Evolutionary conservation across 805 yeast species (phyloP).

Genomic region (Myxozyma kluyveri): DNA sequence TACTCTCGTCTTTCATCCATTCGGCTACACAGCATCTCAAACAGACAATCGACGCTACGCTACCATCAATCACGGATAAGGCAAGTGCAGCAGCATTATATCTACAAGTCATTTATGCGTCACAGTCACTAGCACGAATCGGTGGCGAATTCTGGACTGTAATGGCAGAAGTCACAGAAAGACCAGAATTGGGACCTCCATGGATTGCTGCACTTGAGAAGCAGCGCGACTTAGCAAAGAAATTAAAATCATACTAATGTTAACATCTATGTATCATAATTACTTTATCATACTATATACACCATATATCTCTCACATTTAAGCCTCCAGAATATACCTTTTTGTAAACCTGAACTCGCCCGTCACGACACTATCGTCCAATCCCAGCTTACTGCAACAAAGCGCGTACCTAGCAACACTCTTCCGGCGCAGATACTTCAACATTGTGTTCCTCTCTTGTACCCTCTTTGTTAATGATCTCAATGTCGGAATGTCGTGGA

Average conservation of each 20-base stretch:
- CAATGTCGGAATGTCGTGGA: conserved; percentile 69
- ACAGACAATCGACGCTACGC: conserved; percentile 25
- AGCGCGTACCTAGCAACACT: conserved; percentile 80
- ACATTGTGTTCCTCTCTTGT: conserved; percentile 80
- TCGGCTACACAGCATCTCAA: conserved; percentile 32
- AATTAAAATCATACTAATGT: conserved; percentile 17
- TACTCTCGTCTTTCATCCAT: conserved; percentile 36
- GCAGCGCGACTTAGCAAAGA: conserved; percentile 29
- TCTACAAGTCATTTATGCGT: conserved; percentile 80
- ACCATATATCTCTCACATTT: background rate
- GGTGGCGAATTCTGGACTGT: conserved; percentile 63
- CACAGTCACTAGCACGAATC: conserved; percentile 74
- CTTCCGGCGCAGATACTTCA: conserved; percentile 77
- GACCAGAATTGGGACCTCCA: conserved; percentile 18
- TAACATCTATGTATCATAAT: background rate
- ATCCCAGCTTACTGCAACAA: conserved; percentile 82
- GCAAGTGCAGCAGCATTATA: conserved; percentile 57
- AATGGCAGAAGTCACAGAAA: conserved; percentile 19
- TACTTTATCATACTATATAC: background rate
- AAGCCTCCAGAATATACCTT: background rate
- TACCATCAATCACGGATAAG: conserved; percentile 36
- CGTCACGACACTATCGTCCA: conserved; percentile 73
- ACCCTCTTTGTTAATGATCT: conserved; percentile 76
- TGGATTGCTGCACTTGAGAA: conserved; percentile 31
- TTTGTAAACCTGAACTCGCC: conserved; percentile 55